Evolutionary conservation across 306 rosid genomes (phyloP), one percentile per base, ranked within the genome.

Genomic region (Lathyrus sativus): DNA sequence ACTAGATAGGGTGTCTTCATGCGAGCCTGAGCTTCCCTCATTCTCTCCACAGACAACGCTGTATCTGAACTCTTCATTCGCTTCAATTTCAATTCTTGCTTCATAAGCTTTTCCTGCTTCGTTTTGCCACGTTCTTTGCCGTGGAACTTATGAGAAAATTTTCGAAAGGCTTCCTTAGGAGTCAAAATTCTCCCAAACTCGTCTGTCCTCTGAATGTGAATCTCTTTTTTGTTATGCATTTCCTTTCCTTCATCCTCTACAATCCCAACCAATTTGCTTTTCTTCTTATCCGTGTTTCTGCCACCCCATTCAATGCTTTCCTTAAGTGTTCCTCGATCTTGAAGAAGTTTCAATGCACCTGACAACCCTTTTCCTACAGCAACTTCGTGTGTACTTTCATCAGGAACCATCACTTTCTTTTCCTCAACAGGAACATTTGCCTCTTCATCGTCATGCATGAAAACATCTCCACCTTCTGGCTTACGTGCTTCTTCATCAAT

Each of bases 201-300:
- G 41, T 93, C 95, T 14, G 87, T 90, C 83, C 99, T 88, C 72
- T 88, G 96, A 49, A 93, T 86, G 82, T 67, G 95, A 75, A 93
- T 93, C 83, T 93, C 97, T 78, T 63, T 90, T 75, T 77, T 87
- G n/a, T 75, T 70, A 22, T 80, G 92, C 12, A 76, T 58, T 62
- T 90, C 87, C 77, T 82, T 87, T 28, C 81, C 75, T 14, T 86
- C 92, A n/a, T 86, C 86, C 35, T 85, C 92, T 17, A 88, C 62
- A 2, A 93, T 76, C 73, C 95, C 98, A 68, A 90, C 82, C 72
- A 90, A 86, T 78, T 90, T 90, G 78, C 95, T 84, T 79, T 88
- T 93, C 78, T 91, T 93, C 86, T 93, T 93, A 74, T 93, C 98
- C 98, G 88, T 90, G 84, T 90, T 93, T 84, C 96, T 90, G 71